Evolutionary conservation across 331 rosid species (phyloP).

Genomic region (Erythrophleum ivorense): DNA sequence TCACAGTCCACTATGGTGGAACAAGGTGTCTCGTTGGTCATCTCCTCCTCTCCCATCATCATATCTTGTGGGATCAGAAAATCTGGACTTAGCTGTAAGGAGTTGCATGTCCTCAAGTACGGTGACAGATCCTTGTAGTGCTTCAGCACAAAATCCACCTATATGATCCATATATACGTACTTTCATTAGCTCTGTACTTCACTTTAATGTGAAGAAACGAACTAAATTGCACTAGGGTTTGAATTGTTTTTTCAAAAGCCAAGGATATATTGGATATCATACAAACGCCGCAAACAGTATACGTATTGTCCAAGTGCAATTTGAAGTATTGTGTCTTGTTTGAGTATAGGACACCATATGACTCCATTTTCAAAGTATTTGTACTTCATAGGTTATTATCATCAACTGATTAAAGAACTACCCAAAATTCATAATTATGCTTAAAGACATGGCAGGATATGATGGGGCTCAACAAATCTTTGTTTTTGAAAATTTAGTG

Average conservation of each 20-base stretch:
- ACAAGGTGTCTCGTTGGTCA: constrained; percentile 52
- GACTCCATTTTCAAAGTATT: too few relatives aligned
- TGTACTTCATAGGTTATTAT: background rate
- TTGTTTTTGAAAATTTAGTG: background rate
- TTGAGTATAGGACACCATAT: too few relatives aligned
- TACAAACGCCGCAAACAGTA: too few relatives aligned
- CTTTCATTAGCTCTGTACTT: too few relatives aligned
- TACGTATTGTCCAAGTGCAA: too few relatives aligned
- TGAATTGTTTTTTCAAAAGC: background rate
- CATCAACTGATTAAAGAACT: background rate
- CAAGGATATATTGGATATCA: too few relatives aligned
- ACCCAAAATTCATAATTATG: background rate
- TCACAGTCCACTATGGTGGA: constrained; percentile 80
- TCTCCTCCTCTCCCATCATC: constrained; percentile 70
- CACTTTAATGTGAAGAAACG: background rate
- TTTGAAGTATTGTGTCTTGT: too few relatives aligned
- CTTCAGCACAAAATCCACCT: constrained; percentile 92
- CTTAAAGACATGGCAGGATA: background rate
- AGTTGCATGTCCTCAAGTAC: constrained; percentile 66
- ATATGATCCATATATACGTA: background rate
- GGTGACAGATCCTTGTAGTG: constrained; percentile 74
- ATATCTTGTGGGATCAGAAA: constrained; percentile 76
- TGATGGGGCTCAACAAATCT: background rate
- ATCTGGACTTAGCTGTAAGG: constrained; percentile 79
- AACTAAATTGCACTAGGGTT: background rate